Evolutionary conservation across 495 filamentous ascomycete genomes (phyloP).

Genomic region (Penicillium lividum): DNA sequence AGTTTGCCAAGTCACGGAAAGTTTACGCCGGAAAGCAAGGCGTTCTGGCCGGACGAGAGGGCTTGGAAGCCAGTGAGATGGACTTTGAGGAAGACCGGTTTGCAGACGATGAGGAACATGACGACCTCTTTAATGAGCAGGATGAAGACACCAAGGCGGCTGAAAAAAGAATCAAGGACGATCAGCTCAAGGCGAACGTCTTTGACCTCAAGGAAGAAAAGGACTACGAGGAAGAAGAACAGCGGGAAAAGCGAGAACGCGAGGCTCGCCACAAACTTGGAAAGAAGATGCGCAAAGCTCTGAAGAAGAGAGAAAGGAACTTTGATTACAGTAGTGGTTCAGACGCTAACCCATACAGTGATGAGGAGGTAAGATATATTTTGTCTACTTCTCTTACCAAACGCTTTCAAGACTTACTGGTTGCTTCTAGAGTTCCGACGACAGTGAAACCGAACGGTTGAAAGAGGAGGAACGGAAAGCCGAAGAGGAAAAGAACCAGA

Average conservation of each 20-base stretch:
- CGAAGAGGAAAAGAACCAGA: constrained; percentile 60
- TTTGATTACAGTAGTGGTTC: constrained; percentile 77
- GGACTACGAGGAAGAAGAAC: constrained; percentile 80
- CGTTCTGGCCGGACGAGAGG: constrained; percentile 35
- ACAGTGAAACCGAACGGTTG: constrained; percentile 49
- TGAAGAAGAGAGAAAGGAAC: constrained; percentile 83
- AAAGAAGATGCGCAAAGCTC: constrained; percentile 73
- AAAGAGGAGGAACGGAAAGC: constrained; percentile 65
- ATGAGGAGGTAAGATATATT: constrained; percentile 43
- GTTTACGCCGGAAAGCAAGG: constrained; percentile 47
- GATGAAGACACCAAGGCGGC: constrained; percentile 89
- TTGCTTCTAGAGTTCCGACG: constrained; percentile 41
- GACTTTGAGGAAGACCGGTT: constrained; percentile 70
- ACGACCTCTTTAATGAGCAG: constrained; percentile 72
- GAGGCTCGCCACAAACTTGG: constrained; percentile 66
- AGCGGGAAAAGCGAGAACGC: constrained; percentile 66
- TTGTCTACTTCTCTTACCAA: neutral
- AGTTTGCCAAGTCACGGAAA: constrained; percentile 48
- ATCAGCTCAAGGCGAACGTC: constrained; percentile 82
- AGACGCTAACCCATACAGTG: constrained; percentile 73
- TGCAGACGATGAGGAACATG: constrained; percentile 84
- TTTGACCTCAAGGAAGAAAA: constrained; percentile 83
- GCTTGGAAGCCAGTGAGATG: constrained; percentile 60
- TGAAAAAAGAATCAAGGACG: constrained; percentile 79
- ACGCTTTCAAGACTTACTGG: constrained; percentile 9